phyloP scores from a whole-genome alignment of 345 rosid genomes.

The Dipteronia sinensis region DNA sequence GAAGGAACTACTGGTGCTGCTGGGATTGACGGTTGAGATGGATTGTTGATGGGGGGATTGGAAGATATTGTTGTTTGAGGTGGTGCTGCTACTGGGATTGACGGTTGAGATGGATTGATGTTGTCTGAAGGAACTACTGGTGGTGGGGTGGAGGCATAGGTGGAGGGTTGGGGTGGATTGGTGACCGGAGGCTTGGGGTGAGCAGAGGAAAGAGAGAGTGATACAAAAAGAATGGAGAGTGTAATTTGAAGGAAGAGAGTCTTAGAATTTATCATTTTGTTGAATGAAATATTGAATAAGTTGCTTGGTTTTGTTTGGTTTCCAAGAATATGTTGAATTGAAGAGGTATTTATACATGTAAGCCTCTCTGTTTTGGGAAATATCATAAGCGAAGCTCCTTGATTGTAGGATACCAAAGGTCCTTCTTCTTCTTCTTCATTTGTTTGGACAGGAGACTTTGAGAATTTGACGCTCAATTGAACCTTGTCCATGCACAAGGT shows the following conservation, averaged over 20 bases:
- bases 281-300: background rate
- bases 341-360: background rate
- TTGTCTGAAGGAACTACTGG: too few relatives aligned
- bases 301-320: too few relatives aligned
- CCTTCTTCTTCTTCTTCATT: background rate
- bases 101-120: too few relatives aligned
- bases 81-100: too few relatives aligned
- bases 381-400: conserved; percentile 1
- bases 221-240: background rate
- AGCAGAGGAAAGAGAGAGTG: background rate
- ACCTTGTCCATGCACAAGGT: too few relatives aligned
- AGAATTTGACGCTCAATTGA: background rate
- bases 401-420: conserved; percentile 3
- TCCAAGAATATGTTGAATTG: too few relatives aligned
- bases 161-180: background rate
- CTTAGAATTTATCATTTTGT: background rate
- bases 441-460: background rate
- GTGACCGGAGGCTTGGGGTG: background rate
- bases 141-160: background rate
- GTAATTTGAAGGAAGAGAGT: background rate
- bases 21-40: too few relatives aligned
- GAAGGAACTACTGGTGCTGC: too few relatives aligned
- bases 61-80: too few relatives aligned
- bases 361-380: background rate
- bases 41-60: too few relatives aligned